Conservation (phyloP, 2,329 filamentous ascomycete species). For the Colletotrichum sansevieriae region DNA sequence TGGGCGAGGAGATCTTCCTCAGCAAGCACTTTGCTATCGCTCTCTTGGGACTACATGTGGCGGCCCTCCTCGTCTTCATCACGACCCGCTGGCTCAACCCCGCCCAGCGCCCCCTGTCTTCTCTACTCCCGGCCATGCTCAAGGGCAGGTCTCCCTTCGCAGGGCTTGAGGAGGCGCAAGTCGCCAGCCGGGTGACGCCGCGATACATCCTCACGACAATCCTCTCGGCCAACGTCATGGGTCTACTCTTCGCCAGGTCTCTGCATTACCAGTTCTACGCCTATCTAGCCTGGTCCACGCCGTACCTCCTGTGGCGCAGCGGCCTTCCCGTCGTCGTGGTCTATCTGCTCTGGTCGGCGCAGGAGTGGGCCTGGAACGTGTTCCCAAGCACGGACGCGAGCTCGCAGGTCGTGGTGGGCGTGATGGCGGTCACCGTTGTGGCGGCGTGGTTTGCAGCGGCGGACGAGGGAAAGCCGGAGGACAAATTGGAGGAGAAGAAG, state of each 20-base stretch:
- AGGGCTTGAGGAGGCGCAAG: constrained; percentile 65
- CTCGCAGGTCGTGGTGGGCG: constrained; percentile 75
- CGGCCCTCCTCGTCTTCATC: constrained; percentile 76
- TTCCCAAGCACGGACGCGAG: constrained; percentile 80
- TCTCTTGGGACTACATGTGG: constrained; percentile 75
- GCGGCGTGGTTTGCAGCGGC: constrained; percentile 71
- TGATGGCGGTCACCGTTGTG: constrained; percentile 75
- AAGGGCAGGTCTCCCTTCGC: constrained; percentile 60
- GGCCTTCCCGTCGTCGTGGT: constrained; percentile 76
- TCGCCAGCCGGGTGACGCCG: constrained; percentile 72
- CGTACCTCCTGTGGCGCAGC: constrained; percentile 86
- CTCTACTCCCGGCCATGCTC: constrained; percentile 63
- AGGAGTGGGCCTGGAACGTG: constrained; percentile 95
- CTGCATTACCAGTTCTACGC: constrained; percentile 97
- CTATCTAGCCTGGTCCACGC: constrained; percentile 90
- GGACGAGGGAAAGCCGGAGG: constrained; percentile 51
- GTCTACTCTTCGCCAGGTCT: constrained; percentile 86
- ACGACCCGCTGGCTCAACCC: constrained; percentile 79
- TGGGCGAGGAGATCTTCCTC: constrained; percentile 86
- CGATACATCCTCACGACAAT: constrained; percentile 82
- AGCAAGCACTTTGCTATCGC: constrained; percentile 74
- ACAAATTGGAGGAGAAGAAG: constrained; percentile 45
- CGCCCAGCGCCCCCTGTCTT: constrained; percentile 67
- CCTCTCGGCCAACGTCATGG: constrained; percentile 81
- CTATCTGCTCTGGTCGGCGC: constrained; percentile 78